A percentile compares a stretch with the other conserved stretches of the same genome.
Evolutionary conservation across 371 early-diverging fungal species (phyloP).

Genomic region (Dinochytrium kinnereticum): DNA sequence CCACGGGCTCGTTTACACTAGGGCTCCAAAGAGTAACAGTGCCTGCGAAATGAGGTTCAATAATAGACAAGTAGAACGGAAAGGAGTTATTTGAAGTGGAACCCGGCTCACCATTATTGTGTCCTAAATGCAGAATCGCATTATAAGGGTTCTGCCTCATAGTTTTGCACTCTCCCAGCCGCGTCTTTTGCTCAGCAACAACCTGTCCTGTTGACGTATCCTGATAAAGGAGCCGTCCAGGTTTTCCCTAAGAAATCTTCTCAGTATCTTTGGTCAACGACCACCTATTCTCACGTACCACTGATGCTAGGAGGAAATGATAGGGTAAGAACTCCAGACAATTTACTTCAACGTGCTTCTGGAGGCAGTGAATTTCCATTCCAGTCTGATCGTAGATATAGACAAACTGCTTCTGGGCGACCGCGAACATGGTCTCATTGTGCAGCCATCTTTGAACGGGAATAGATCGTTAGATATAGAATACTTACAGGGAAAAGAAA

Average conservation of each 20-base stretch:
- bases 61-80: background rate
- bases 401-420: slow-evolving; percentile 94
- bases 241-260: slow-evolving; percentile 65
- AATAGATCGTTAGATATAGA: background rate
- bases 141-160: slow-evolving; percentile 94
- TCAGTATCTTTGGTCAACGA: background rate
- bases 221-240: slow-evolving; percentile 90
- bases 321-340: slow-evolving; percentile 94
- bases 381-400: slow-evolving; percentile 97
- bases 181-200: slow-evolving; percentile 81
- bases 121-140: slow-evolving; percentile 93
- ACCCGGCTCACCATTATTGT: slow-evolving; percentile 78
- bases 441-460: slow-evolving; percentile 86
- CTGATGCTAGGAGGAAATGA: slow-evolving; percentile 92
- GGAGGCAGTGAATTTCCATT: slow-evolving; percentile 91
- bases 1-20: slow-evolving; percentile 73
- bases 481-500: slow-evolving; percentile 13
- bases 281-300: slow-evolving; percentile 55
- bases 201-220: slow-evolving; percentile 96
- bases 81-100: no score
- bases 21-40: slow-evolving; percentile 97
- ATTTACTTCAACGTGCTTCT: slow-evolving; percentile 81
- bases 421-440: slow-evolving; percentile 96
- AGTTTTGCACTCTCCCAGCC: slow-evolving; percentile 76
- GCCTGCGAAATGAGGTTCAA: slow-evolving; percentile 21